phyloP scores from a whole-genome alignment of 2,329 filamentous ascomycete genomes.

The Parafenestella ontariensis region DNA sequence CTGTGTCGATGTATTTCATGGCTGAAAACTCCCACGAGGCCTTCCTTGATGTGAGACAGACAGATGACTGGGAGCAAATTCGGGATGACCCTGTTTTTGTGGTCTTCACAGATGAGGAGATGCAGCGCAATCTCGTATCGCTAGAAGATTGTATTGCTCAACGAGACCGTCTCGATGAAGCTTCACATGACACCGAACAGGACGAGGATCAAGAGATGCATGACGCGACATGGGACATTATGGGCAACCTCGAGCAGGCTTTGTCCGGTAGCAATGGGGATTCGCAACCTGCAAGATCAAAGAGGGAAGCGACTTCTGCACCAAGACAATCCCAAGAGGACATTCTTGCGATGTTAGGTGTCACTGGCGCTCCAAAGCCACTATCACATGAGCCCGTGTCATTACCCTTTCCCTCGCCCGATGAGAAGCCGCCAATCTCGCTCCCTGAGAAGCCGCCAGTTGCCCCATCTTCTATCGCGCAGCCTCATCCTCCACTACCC shows the following conservation, averaged over 20 bases:
- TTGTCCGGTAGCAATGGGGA: constrained; percentile 33
- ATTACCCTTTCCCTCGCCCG: constrained; percentile 12
- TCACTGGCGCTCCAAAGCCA: constrained; percentile 48
- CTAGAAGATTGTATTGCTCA: constrained; percentile 53
- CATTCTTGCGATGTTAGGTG: constrained; percentile 45
- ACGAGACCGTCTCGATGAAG: constrained; percentile 48
- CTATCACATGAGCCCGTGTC: constrained; percentile 30
- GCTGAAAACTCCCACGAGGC: constrained; percentile 53
- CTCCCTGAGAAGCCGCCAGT: constrained; percentile 27
- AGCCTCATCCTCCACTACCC: constrained; percentile 8
- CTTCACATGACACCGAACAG: constrained; percentile 23
- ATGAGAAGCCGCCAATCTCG: constrained; percentile 17
- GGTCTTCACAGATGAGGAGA: constrained; percentile 52
- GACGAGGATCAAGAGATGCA: constrained; percentile 44
- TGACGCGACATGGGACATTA: constrained; percentile 46
- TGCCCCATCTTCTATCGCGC: constrained; percentile 4
- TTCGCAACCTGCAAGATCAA: constrained; percentile 6
- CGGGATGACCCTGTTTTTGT: constrained; percentile 59
- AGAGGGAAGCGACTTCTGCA: constrained; percentile 2
- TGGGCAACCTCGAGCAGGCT: constrained; percentile 51
- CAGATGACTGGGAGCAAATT: constrained; percentile 58
- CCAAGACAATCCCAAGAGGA: constrained; percentile 43
- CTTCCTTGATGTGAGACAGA: constrained; percentile 57
- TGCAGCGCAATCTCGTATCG: constrained; percentile 47
- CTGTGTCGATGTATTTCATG: constrained; percentile 59